A percentile compares a stretch with the other conserved stretches of the same genome.
Evolutionary conservation across 805 yeast genomes (phyloP).

Genomic region (Metschnikowia amazonensis): DNA sequence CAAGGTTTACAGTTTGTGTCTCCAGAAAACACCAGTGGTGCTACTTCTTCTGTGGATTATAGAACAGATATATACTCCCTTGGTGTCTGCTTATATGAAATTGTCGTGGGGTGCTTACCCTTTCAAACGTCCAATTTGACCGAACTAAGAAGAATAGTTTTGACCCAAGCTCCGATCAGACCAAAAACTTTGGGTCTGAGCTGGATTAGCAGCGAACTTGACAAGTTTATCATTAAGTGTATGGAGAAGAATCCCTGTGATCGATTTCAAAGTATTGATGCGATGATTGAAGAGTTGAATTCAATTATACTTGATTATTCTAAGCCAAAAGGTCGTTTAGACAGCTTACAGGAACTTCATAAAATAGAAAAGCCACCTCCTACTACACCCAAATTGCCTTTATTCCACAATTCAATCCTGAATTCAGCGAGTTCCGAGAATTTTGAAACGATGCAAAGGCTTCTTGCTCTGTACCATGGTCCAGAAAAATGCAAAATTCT

Average conservation of each 20-base stretch:
- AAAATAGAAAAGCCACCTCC: not conserved
- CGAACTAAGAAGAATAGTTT: slow-evolving; percentile 38
- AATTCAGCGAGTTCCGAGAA: not conserved
- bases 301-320: slow-evolving; percentile 20
- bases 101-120: slow-evolving; percentile 44
- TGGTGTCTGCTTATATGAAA: slow-evolving; percentile 49
- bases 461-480: slow-evolving; percentile 8
- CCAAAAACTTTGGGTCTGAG: slow-evolving; percentile 30
- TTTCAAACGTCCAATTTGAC: slow-evolving; percentile 39
- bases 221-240: slow-evolving; percentile 39
- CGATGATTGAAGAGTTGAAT: slow-evolving; percentile 35
- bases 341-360: not conserved
- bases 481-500: slow-evolving; percentile 19
- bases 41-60: slow-evolving; percentile 37
- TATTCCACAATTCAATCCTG: slow-evolving; percentile 12
- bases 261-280: slow-evolving; percentile 35
- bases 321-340: not conserved
- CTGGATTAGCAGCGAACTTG: slow-evolving; percentile 30
- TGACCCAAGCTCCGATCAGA: slow-evolving; percentile 38
- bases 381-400: slow-evolving; percentile 5
- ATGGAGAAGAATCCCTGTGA: slow-evolving; percentile 38
- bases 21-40: slow-evolving; percentile 46
- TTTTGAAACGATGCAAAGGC: not conserved
- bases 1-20: slow-evolving; percentile 46
- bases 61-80: slow-evolving; percentile 48